Evolutionary conservation across 768 basidiomycete genomes (phyloP).

Genomic region (Lentinula sp.): DNA sequence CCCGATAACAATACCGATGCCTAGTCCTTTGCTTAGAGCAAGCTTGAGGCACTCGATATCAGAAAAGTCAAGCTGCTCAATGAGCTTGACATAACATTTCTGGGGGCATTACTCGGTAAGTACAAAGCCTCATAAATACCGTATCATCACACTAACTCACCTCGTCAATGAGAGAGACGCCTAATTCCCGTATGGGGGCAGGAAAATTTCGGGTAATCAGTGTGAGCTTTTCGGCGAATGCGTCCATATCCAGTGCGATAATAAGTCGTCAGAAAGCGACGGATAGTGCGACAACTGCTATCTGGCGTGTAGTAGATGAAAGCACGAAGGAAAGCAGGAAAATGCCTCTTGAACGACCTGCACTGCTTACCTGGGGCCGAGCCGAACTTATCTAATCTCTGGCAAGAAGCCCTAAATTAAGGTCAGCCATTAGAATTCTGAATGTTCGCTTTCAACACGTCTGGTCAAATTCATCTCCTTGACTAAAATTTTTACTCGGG

Average conservation of each 20-base stretch:
- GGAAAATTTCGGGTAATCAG: conserved; percentile 51
- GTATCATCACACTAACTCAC: conserved; percentile 27
- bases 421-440: background rate
- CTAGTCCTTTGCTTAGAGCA: conserved; percentile 86
- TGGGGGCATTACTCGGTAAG: conserved; percentile 19
- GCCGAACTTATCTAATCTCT: background rate
- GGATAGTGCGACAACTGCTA: background rate
- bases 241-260: background rate
- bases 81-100: conserved; percentile 90
- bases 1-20: conserved; percentile 86
- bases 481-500: background rate
- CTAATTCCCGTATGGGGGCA: conserved; percentile 76
- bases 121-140: background rate
- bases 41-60: conserved; percentile 87
- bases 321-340: background rate
- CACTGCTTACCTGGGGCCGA: background rate
- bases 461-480: background rate
- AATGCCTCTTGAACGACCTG: background rate
- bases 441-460: background rate
- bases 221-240: background rate
- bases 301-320: background rate
- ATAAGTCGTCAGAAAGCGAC: background rate
- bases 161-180: conserved; percentile 77
- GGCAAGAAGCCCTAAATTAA: background rate
- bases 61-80: conserved; percentile 74